These are phyloP conservation scores for Wallacemonas sp. DNA, from an alignment of 208 protist species.

Conservation along the genomic window DNA sequence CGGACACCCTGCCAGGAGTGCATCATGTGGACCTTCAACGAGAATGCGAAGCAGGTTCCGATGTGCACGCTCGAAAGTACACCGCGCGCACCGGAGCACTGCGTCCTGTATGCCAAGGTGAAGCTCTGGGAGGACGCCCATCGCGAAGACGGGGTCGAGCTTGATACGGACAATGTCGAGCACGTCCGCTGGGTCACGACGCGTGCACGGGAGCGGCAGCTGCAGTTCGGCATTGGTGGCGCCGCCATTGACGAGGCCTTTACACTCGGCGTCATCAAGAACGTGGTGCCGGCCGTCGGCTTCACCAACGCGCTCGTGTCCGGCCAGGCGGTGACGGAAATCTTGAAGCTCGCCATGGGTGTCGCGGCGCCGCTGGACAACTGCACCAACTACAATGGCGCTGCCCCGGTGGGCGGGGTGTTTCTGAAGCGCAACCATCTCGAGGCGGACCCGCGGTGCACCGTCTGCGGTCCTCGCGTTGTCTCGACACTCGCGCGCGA, in stretches of 20 bases:
- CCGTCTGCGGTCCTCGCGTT: constrained; percentile 63
- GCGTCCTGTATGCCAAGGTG: constrained; percentile 94
- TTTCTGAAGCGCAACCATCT: constrained; percentile 23
- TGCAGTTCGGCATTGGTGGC: constrained; percentile 91
- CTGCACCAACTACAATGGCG: constrained; percentile 94
- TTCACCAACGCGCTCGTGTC: constrained; percentile 98
- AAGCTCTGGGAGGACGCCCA: constrained; percentile 59
- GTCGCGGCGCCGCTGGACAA: constrained; percentile 81
- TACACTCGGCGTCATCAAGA: constrained; percentile 96
- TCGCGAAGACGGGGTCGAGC: constrained; percentile 18
- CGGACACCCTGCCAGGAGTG: constrained; percentile 88
- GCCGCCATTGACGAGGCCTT: constrained; percentile 86
- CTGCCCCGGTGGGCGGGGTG: constrained; percentile 32
- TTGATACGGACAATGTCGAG: constrained; percentile 89
- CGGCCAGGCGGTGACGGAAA: constrained; percentile 91
- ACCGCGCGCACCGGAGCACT: constrained; percentile 96
- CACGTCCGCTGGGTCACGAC: constrained; percentile 92
- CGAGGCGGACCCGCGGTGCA: constrained; percentile 32
- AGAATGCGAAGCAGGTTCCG: constrained; percentile 82
- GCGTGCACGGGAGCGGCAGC: constrained; percentile 82
- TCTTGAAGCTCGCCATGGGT: constrained; percentile 93
- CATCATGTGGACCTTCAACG: constrained; percentile 90
- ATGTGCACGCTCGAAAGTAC: constrained; percentile 96
- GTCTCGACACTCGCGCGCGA: constrained; percentile 28
- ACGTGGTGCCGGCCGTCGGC: constrained; percentile 99